A percentile compares a stretch with the other conserved stretches of the same genome.
Evolutionary conservation across 495 filamentous ascomycete species (phyloP).

Genomic region (Hypoxylon fragiforme): DNA sequence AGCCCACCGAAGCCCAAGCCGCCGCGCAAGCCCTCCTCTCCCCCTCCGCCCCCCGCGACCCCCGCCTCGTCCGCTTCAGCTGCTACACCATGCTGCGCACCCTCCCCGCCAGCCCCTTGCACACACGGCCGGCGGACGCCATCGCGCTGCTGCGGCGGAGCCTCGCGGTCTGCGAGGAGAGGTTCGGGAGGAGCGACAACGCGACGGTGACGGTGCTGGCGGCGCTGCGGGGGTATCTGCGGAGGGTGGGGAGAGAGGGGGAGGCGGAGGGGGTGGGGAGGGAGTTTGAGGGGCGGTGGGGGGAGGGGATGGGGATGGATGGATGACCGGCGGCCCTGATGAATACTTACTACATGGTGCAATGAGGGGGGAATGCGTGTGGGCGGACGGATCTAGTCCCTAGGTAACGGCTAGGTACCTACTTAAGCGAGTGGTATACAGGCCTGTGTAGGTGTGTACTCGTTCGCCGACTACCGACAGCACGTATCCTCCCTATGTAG

Average conservation of each 20-base stretch:
- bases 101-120: conserved; percentile 13
- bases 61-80: conserved; percentile 19
- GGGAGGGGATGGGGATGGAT: conserved; percentile 5
- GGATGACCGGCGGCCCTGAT: conserved; percentile 26
- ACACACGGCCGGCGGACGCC: conserved; percentile 5
- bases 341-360: conserved; percentile 32
- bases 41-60: conserved; percentile 5
- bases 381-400: no score
- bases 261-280: conserved; percentile 6
- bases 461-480: no score
- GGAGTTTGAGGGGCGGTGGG: conserved; percentile 22
- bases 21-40: conserved; percentile 3
- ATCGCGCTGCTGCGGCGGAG: conserved; percentile 4
- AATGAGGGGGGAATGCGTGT: conserved; percentile 13
- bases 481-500: conserved; percentile 18
- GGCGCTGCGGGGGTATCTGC: conserved; percentile 9
- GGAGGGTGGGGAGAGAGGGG: background rate
- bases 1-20: conserved; percentile 13
- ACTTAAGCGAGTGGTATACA: background rate
- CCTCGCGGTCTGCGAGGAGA: conserved; percentile 16
- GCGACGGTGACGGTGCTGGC: conserved; percentile 20
- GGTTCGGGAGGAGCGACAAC: conserved; percentile 24
- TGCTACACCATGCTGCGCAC: conserved; percentile 29
- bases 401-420: no score
- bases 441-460: no score